Percentiles rank a stretch among this genome's conserved stretches.
These are phyloP conservation scores for Escovopsis sp. DNA, from an alignment of 2,329 filamentous ascomycete genomes.

Conservation along the genomic window DNA sequence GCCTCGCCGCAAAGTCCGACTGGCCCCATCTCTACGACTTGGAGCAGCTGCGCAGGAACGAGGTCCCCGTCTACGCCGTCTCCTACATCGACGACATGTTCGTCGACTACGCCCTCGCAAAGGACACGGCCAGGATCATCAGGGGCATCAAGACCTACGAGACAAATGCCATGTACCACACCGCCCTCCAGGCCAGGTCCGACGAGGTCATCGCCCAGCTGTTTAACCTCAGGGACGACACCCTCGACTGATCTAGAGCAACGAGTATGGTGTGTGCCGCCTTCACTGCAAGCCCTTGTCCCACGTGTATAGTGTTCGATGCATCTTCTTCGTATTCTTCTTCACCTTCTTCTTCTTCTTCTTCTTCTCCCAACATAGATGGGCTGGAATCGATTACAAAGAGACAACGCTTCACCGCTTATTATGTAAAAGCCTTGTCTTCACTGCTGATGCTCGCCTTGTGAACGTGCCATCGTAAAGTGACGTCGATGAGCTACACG, in stretches of 20 bases:
- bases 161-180: constrained; percentile 79
- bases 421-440: too few species aligned
- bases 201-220: constrained; percentile 66
- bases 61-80: constrained; percentile 75
- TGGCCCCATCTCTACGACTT: constrained; percentile 71
- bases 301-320: too few species aligned
- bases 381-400: too few species aligned
- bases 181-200: constrained; percentile 57
- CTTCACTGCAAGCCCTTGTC: too few species aligned
- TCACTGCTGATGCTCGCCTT: too few species aligned
- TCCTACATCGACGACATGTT: constrained; percentile 86
- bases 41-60: constrained; percentile 57
- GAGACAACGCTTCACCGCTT: too few species aligned
- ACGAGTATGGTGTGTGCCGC: too few species aligned
- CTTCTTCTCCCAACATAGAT: too few species aligned
- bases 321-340: too few species aligned
- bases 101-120: constrained; percentile 62
- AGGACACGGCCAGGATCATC: constrained; percentile 60
- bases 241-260: constrained; percentile 31
- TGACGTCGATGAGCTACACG: too few species aligned
- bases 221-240: constrained; percentile 61
- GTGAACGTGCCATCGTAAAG: too few species aligned
- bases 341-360: too few species aligned
- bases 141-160: constrained; percentile 66
- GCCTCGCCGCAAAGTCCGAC: constrained; percentile 49